These are phyloP conservation scores for Hydnum rufescens DNA, from an alignment of 768 basidiomycete species.

Conservation along the genomic window DNA sequence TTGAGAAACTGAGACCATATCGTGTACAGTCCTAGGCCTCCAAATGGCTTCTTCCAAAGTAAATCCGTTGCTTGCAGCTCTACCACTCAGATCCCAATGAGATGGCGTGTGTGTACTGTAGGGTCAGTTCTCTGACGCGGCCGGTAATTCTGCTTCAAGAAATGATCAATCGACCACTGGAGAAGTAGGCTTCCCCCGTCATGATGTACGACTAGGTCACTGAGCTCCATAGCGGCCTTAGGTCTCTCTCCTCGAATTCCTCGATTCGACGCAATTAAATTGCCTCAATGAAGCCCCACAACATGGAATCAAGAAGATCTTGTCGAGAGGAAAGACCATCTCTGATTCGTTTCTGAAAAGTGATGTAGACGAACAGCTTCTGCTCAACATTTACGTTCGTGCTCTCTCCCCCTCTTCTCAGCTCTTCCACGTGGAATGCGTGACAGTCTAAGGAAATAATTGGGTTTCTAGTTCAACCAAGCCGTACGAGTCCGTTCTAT, in stretches of 20 bases:
- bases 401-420: not conserved
- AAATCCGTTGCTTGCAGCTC: no score
- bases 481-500: constrained; percentile 42
- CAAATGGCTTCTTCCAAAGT: no score
- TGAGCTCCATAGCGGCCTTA: constrained; percentile 15
- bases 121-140: constrained; percentile 13
- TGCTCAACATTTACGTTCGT: constrained; percentile 46
- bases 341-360: constrained; percentile 32
- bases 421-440: not conserved
- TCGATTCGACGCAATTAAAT: constrained; percentile 40
- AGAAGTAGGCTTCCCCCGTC: not conserved
- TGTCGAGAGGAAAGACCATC: constrained; percentile 29
- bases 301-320: constrained; percentile 34
- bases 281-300: constrained; percentile 45
- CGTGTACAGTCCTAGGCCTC: no score
- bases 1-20: no score
- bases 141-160: not conserved
- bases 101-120: no score
- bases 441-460: no score
- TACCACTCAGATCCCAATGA: no score
- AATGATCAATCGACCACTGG: not conserved
- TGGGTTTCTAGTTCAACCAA: constrained; percentile 64
- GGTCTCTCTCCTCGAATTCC: constrained; percentile 35
- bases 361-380: constrained; percentile 53
- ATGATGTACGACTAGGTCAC: not conserved